These are phyloP conservation scores for Fistulinella prunicolor DNA, from an alignment of 768 basidiomycete genomes.

Conservation along the genomic window DNA sequence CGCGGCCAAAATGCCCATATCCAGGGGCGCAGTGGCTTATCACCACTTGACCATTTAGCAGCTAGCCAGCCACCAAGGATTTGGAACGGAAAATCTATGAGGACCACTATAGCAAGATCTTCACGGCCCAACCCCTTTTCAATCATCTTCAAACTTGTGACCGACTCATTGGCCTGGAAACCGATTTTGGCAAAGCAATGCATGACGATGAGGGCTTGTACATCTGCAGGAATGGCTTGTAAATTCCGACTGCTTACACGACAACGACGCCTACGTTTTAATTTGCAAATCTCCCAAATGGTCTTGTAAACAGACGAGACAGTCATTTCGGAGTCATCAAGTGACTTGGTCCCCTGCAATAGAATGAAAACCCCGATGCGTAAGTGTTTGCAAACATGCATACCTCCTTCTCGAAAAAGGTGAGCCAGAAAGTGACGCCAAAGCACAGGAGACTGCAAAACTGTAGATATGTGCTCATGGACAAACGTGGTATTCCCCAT, in stretches of 20 bases:
- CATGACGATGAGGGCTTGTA: conserved; percentile 82
- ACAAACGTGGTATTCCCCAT: conserved; percentile 74
- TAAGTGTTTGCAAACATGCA: conserved; percentile 14
- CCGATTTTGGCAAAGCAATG: conserved; percentile 93
- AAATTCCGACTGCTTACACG: not conserved
- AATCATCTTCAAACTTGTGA: conserved; percentile 88
- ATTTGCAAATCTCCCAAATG: conserved; percentile 90
- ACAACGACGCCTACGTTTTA: conserved; percentile 62
- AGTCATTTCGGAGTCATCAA: conserved; percentile 82
- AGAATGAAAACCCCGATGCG: not conserved
- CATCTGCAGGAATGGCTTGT: conserved; percentile 50
- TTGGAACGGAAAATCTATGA: conserved; percentile 98
- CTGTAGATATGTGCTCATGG: conserved; percentile 75
- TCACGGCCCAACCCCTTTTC: conserved; percentile 96
- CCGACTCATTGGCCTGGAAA: conserved; percentile 91
- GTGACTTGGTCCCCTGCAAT: conserved; percentile 67
- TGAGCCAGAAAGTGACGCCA: conserved; percentile 82
- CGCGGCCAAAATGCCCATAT: conserved; percentile 89
- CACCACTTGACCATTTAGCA: conserved; percentile 85
- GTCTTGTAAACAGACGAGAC: conserved; percentile 87
- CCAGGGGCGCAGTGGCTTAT: conserved; percentile 82
- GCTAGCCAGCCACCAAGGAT: conserved; percentile 93
- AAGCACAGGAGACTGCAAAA: conserved; percentile 86
- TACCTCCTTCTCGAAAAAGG: conserved; percentile 88
- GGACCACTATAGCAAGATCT: conserved; percentile 91